Base-by-base conservation (phyloP, 805 yeast genomes). In the Nakazawaea holstii region DNA sequence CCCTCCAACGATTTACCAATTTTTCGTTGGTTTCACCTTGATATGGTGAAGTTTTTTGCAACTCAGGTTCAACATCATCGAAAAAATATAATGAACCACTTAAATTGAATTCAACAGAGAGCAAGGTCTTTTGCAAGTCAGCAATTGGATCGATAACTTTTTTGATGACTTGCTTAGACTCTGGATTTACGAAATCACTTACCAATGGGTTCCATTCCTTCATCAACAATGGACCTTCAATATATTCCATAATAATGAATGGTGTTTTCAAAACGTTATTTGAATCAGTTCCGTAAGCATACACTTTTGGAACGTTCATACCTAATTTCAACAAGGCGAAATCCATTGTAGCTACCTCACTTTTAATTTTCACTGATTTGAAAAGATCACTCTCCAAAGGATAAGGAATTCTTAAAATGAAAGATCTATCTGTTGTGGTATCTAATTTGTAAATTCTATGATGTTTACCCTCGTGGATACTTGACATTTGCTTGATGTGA, bases 331-430 rank as follows among this genome's bases (percentile, higher is more conserved):
- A 65, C 32, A 72, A 64, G 47, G 84, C 73, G 64, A 87, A 94
- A 65, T 92, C 98, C 73, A 87, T 71, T 1, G 98, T 92, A 17
- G 99, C 99, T 46, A 83, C 97, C 65, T 92, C 99, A 61, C 90
- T 80, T 62, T 85, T 82, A 58, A 92, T 72, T 55, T 87, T 82
- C 51, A 84, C 74, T 41, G 79, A 74, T 48, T 80, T 80, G 30
- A 82, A 75, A 45, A 72, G 72, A 49, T 84, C 87, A 17, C 89
- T 74, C 43, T 84, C 86, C 50, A 83, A 68, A 45, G 79, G 77
- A 62, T 94, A 94, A 20, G 98, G 99, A 45, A 94, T 77, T 64
- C 99, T 79, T 64, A 94, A 73, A 28, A 87, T 77, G 54, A 84
- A 81, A 8, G 76, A 68, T 55, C 79, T 83, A 2, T 69, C 82